Base-by-base conservation (phyloP, 2,329 filamentous ascomycete genomes). In the Fusarium setosum region DNA sequence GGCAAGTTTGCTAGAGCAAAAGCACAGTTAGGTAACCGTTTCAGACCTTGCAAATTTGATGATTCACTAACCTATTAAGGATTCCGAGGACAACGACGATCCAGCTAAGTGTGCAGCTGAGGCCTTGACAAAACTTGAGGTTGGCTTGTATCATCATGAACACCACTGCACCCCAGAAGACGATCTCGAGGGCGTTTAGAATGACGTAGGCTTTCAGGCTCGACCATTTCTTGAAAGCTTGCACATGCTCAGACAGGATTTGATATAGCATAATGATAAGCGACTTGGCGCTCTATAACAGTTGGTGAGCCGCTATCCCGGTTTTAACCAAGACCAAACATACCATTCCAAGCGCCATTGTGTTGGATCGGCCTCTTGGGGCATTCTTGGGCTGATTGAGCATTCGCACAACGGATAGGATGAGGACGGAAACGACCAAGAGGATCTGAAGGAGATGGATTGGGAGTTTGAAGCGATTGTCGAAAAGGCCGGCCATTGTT, bases 121-220 rank as follows among this genome's bases (percentile, higher is more conserved):
- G 9, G 13, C 24, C 48, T 18, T 51, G 20, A 4, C 48, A 51
- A n/a, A 38, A 38, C 35, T 51, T n/a, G 15, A 51, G 9, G 34
- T 51, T 51, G 20, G 48, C 32, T 23, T 51, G 32, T 13, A 51
- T 51, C 34, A 40, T 40, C 54, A 57, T 49, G 9, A 41, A 40
- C 10, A 44, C 45, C 8, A 51, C 54, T 6, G 37, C 54, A 3
- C 26, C 37, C 79, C 80, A 82, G 63, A 81, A 81, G 21, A 81
- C 69, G 6, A 77, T 62, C 63, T 82, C 80, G 6, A 81, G 67
- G 40, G 61, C 70, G 65, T 79, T 80, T 54, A 82, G 71, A 26
- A 81, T 77, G 5, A 72, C 61, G 62, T 80, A 74, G 12, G 78
- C 79, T 63, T 80, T 82, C 6, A 76, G 67, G 59, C 74, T 79